Percentiles rank a stretch among this genome's conserved stretches.
Conservation (phyloP, 495 filamentous ascomycete genomes). For the Neurospora sp. region DNA sequence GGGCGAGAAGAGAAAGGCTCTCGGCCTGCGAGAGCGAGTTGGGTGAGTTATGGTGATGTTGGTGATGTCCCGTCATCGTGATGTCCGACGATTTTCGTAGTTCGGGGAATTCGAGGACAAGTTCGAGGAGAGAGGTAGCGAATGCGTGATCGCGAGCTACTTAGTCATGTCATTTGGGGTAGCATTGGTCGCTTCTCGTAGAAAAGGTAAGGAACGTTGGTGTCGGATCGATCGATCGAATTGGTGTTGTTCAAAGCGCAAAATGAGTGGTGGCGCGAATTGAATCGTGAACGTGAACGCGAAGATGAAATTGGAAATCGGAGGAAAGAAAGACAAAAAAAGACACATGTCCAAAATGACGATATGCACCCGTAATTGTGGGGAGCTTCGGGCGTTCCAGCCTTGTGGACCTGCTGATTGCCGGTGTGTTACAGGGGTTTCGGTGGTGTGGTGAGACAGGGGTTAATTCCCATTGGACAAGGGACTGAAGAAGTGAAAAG, state of each 20-base stretch:
- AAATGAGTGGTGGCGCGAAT: neutral
- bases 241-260: neutral
- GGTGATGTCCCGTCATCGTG: constrained; percentile 1
- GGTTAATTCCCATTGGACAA: neutral
- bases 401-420: neutral
- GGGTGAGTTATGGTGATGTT: neutral
- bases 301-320: neutral
- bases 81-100: too few relatives aligned
- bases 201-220: neutral
- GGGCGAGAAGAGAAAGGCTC: constrained; percentile 54
- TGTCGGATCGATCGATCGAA: neutral
- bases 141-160: constrained; percentile 4
- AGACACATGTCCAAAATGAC: constrained; percentile 14
- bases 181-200: neutral
- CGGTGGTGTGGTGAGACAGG: neutral
- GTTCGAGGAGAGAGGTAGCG: constrained; percentile 1
- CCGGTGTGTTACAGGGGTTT: neutral
- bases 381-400: neutral
- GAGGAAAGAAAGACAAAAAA: neutral
- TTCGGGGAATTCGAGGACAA: neutral
- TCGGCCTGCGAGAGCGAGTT: constrained; percentile 55
- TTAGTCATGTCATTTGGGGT: neutral
- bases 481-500: too few relatives aligned
- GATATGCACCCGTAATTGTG: neutral
- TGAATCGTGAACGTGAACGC: neutral